phyloP scores from a whole-genome alignment of 2,329 filamentous ascomycete species.

The Aspergillus pseudonomiae region DNA sequence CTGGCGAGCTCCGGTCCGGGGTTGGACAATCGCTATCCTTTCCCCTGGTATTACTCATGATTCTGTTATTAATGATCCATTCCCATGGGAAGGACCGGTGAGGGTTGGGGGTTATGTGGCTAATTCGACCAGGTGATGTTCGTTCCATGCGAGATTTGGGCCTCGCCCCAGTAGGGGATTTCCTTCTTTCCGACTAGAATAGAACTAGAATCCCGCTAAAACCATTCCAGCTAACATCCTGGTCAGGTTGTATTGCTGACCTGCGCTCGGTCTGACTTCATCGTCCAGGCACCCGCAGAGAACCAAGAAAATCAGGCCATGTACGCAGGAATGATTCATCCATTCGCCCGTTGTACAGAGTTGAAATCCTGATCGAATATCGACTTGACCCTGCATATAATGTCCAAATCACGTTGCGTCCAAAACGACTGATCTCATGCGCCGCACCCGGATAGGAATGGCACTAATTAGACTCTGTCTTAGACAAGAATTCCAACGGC shows the following conservation, averaged over 20 bases:
- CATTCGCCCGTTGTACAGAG: neutral
- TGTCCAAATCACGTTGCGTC: neutral
- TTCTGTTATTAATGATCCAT: neutral
- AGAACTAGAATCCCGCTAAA: neutral
- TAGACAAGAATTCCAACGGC: conserved; percentile 9
- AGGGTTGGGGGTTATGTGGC: conserved; percentile 3
- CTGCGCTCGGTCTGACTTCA: neutral
- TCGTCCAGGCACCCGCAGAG: neutral
- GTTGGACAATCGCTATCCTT: neutral
- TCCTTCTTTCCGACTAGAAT: neutral
- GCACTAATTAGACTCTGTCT: neutral
- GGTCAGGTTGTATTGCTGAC: neutral
- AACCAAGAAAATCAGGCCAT: neutral
- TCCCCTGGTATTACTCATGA: neutral
- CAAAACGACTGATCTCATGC: conserved; percentile 3
- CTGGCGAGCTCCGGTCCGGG: conserved; percentile 6
- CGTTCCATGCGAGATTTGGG: conserved; percentile 19
- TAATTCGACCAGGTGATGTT: conserved; percentile 22
- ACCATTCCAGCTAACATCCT: neutral
- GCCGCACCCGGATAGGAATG: neutral
- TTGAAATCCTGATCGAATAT: neutral
- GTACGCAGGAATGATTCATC: neutral
- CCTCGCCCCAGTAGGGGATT: neutral
- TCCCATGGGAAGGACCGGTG: neutral
- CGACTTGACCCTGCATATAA: neutral